Base-by-base conservation (phyloP, 495 filamentous ascomycete genomes). In the Talaromyces trachyspermus region DNA sequence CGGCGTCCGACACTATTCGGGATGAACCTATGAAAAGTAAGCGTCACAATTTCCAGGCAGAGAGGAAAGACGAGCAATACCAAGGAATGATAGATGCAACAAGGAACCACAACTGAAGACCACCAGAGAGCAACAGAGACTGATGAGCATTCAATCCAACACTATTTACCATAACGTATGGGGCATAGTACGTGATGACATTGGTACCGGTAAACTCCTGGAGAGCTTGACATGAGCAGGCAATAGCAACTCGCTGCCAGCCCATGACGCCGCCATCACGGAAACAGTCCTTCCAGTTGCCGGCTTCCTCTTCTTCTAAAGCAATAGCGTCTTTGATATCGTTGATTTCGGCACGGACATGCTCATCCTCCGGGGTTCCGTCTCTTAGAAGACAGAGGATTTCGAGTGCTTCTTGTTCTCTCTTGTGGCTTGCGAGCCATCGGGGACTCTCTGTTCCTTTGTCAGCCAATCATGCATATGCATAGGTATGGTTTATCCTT, bases 401-500 rank as follows among this genome's bases (percentile, higher is more conserved):
- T 4, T 75, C 56, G 5, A 65, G 60, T 0, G 76, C 76, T 51
- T 78, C 74, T 14, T 75, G 69, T 43, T 71, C 56, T 1, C 72
- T 63, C 37, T 71, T 74, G 41, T 76, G 66, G 18, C 71, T 65
- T 23, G 72, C 67, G 20, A 78, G 64, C 74, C 76, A 78, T 41
- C 74, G 62, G 47, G 81, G 68, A 33, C 75, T 76, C 56, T 81
- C 44, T 46, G 12, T 18, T 14, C 6, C 2, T 17, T 11, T 6
- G 19, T 41, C 22, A 23, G 43, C 14, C 9, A 37, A 37, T 15
- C 2, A 37, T 3, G 8, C 19, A 9, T 15, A 17, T 37, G 6
- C n/a, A 17, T 7, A 83, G 62, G 79, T 78, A 12, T 6, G 3
- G 84, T 43, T 79, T 66, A 9, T 80, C 81, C 0, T 78, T 83